Base-by-base conservation (phyloP, 176 grass and related monocot genomes). In the Stipa capillata region DNA sequence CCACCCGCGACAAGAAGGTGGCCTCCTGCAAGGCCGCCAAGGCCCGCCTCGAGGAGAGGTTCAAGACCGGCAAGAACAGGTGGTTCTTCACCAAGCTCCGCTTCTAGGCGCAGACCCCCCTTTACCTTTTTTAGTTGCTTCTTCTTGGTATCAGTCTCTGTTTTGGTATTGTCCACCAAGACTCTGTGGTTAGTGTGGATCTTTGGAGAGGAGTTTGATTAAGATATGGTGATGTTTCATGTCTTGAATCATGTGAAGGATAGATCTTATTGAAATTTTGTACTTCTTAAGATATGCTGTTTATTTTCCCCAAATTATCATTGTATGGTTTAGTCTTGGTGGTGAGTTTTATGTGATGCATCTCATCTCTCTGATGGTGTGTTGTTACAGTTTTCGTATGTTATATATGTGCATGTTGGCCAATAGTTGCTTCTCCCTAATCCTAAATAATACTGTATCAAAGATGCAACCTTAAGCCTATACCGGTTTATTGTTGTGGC, bases 81-180 rank as follows among this genome's bases (percentile, higher is more conserved):
- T 90, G 83, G 83, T 86, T 90, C 87, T 90, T 90, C 64, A 77
- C 88, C 88, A 90, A 90, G 70, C 83, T 90, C 49, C 78, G 88
- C 27, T 86, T 90, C 78, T 86, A 72, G 74, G 20, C 9, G 8
- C 8, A 0, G 7, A 29, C 33, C 32, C 21, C 23, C 31, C 6
- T 56, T 15, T 61, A 21, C 9, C 15, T 53, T 47, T 77, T n/a
- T 77, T 69, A 69, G 73, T 0, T 48, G 62, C 42, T 12, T 34
- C 7, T 40, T 58, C 2, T 25, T 40, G 65, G 63, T 69, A 7
- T 35, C 61, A 0, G 11, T n/a, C 8, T 23, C 74, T 85, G 74
- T 41, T 79, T 71, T 79, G 43, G 33, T 72, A 79, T 72, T 70
- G 33, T 53, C 29, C 52, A 31, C 78, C 31, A 40, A 69, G 31